Base-by-base conservation (phyloP, 257 asterid species). In the Anisodus tanguticus region DNA sequence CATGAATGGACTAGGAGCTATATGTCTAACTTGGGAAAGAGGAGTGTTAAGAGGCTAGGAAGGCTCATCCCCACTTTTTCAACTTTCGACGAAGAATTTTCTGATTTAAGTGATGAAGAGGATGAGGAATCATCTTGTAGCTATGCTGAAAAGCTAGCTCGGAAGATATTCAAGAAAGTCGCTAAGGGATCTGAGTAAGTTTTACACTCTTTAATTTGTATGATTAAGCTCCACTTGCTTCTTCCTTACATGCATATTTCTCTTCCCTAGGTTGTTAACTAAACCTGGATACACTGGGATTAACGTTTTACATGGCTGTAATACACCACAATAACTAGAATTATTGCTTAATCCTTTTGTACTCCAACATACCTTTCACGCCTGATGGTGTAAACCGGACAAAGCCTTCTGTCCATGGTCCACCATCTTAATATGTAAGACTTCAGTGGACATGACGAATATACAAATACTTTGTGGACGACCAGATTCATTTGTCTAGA, bases 61-160 rank as follows among this genome's bases (percentile, higher is more conserved):
- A 92, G 26, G 94, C 91, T 83, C 93, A 91, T 79, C 79, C 93
- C 88, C 95, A 92, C 85, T 11, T 79, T 95, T 64, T 91, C 98
- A 8, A 93, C 97, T 55, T 84, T 91, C 60, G 97, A 95, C 43
- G 98, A 95, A 89, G 87, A 90, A 26, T 76, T 93, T 62, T 91
- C 86, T 45, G 97, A 92, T 43, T 64, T 91, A 3, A 63, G 89
- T 0, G 89, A 78, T 7, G 92, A 58, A 58, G 64, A 93, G 31
- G 97, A 95, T 58, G 98, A 93, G 90, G 81, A 58, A 58, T 58
- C 64, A 58, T 58, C 64, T 94, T 3, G 66, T 83, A 41, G 89
- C 91, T 92, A 91, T 89, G 98, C 97, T 0, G 91, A 88, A 90
- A 68, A 78, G 57, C 97, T 97, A 67, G 98, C 98, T 67, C 92